Conservation (phyloP, 352 stramenopile genomes). For the Pythium grandisporangium region DNA sequence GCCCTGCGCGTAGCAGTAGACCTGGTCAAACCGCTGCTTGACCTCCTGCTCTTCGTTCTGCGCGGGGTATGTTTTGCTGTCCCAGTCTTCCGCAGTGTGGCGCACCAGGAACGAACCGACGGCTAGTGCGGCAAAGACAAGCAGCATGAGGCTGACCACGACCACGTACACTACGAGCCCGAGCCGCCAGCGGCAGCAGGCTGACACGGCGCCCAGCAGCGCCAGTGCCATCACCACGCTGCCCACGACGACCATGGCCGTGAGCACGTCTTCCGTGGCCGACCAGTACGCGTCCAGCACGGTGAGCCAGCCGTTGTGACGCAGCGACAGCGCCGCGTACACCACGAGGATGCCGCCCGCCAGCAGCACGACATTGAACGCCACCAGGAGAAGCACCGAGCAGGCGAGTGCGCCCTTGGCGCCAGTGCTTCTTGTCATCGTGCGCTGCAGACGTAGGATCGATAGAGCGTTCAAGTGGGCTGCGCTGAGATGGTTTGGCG, state of each 20-base stretch:
- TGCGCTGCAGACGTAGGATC: too few species aligned
- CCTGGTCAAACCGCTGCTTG: constrained; percentile 53
- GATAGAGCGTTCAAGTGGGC: too few species aligned
- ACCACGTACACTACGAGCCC: constrained; percentile 47
- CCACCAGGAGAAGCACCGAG: constrained; percentile 34
- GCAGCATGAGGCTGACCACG: constrained; percentile 37
- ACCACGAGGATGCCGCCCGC: constrained; percentile 46
- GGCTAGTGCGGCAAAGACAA: constrained; percentile 37
- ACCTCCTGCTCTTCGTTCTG: constrained; percentile 30
- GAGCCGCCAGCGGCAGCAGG: constrained; percentile 44
- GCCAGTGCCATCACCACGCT: constrained; percentile 46
- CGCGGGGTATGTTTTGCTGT: constrained; percentile 32
- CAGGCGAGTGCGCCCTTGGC: too few species aligned
- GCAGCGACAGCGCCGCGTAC: constrained; percentile 30
- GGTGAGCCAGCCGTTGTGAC: constrained; percentile 43
- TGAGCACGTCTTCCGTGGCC: constrained; percentile 30
- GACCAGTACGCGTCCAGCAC: constrained; percentile 49
- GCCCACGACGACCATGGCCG: constrained; percentile 37
- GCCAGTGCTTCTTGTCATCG: too few species aligned
- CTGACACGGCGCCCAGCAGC: constrained; percentile 41
- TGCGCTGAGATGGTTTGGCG: too few species aligned
- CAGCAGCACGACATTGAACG: constrained; percentile 52
- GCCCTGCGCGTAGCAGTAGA: constrained; percentile 68
- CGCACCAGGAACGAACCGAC: constrained; percentile 33
- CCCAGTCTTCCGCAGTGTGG: constrained; percentile 38